A percentile compares a stretch with the other conserved stretches of the same genome.
Evolutionary conservation across 108 stramenopile genomes (phyloP).

Genomic region (Licmophora abbreviata): DNA sequence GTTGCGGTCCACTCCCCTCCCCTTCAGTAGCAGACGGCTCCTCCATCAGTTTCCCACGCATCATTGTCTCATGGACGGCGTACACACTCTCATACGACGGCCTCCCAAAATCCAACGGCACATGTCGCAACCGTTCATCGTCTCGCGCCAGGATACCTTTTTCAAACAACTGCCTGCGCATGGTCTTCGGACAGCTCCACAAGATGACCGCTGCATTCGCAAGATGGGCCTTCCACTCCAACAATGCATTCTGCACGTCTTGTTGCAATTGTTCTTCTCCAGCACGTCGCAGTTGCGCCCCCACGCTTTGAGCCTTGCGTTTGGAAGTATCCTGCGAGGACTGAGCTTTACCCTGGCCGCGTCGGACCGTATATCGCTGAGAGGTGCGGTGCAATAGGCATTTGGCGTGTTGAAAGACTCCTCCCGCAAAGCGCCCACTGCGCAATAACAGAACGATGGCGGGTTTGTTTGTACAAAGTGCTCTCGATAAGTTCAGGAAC

Average conservation of each 20-base stretch:
- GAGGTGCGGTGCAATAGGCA: conserved; percentile 61
- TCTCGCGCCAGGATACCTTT: conserved; percentile 6
- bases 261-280: conserved; percentile 63
- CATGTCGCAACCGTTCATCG: conserved; percentile 46
- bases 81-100: conserved; percentile 43
- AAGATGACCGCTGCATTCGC: conserved; percentile 11
- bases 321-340: conserved; percentile 47
- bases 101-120: conserved; percentile 75
- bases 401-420: conserved; percentile 31
- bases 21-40: neutral
- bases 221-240: conserved; percentile 34
- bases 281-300: conserved; percentile 71
- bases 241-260: conserved; percentile 49
- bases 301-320: conserved; percentile 68
- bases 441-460: conserved; percentile 56
- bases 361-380: conserved; percentile 70
- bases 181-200: conserved; percentile 45
- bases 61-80: conserved; percentile 31
- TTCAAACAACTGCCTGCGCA: conserved; percentile 21
- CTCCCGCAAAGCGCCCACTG: conserved; percentile 67
- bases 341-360: conserved; percentile 86
- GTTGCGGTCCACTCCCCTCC: neutral
- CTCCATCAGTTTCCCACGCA: conserved; percentile 12
- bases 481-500: no score
- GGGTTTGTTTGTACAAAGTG: no score